These are phyloP conservation scores for Hanseniaspora meyeri DNA, from an alignment of 805 yeast species.

Conservation along the genomic window DNA sequence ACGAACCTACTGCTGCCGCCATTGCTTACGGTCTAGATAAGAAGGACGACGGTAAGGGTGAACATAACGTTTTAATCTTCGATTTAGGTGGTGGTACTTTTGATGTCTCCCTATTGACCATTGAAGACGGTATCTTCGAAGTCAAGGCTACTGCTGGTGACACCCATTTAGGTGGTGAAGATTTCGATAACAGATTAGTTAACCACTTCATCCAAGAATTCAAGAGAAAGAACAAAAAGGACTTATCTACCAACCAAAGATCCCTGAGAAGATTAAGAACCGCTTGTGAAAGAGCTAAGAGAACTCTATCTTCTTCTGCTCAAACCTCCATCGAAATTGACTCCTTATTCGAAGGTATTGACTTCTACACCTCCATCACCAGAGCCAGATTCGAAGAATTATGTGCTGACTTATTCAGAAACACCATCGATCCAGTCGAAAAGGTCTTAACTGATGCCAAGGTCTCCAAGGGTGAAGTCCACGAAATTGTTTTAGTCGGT, in stretches of 20 bases:
- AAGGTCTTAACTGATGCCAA: constrained; percentile 89
- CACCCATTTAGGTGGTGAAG: constrained; percentile 97
- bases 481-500: constrained; percentile 94
- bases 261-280: constrained; percentile 97
- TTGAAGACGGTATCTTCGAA: constrained; percentile 93
- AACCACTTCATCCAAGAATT: constrained; percentile 87
- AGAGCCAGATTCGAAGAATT: constrained; percentile 98
- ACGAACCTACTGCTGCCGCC: constrained; percentile 95
- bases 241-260: constrained; percentile 84
- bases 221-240: constrained; percentile 97
- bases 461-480: constrained; percentile 79
- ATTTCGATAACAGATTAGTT: constrained; percentile 92
- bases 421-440: constrained; percentile 92
- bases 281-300: constrained; percentile 98
- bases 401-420: constrained; percentile 91
- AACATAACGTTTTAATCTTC: constrained; percentile 82
- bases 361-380: constrained; percentile 93
- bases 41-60: constrained; percentile 41
- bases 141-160: constrained; percentile 82
- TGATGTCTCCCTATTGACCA: constrained; percentile 87
- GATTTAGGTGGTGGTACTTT: constrained; percentile 99
- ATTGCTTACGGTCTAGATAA: constrained; percentile 87
- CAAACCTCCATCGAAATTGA: constrained; percentile 95
- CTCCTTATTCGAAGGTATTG: constrained; percentile 91
- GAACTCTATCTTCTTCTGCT: constrained; percentile 93